phyloP scores from a whole-genome alignment of 345 rosid genomes.

The Abelmoschus esculentus region DNA sequence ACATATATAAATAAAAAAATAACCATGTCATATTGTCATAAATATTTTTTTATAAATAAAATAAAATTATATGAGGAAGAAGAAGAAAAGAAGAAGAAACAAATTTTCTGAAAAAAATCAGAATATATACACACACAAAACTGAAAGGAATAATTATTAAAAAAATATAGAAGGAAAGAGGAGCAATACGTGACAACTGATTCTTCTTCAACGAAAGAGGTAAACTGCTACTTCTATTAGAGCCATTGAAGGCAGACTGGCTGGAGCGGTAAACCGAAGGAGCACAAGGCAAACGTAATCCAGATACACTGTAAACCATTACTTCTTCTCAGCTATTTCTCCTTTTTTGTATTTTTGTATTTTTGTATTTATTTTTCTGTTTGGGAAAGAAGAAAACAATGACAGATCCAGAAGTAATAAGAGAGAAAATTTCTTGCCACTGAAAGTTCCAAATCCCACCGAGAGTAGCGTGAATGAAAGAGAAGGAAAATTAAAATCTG shows the following conservation, averaged over 20 bases:
- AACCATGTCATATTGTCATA: neutral
- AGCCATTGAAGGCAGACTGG: slow-evolving; percentile 40
- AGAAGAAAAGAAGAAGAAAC: neutral
- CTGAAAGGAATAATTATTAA: neutral
- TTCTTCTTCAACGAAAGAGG: slow-evolving; percentile 46
- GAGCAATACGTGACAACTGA: slow-evolving; percentile 40
- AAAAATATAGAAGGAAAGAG: neutral
- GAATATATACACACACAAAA: neutral
- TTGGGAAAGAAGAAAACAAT: neutral
- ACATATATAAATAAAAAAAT: neutral
- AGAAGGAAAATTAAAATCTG: neutral
- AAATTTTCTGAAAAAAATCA: neutral
- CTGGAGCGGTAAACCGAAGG: slow-evolving; percentile 32
- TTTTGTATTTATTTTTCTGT: neutral
- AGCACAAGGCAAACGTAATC: slow-evolving; percentile 40
- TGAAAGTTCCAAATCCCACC: slow-evolving; percentile 11
- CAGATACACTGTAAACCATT: slow-evolving; percentile 59
- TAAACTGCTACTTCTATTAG: slow-evolving; percentile 35
- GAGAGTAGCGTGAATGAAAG: slow-evolving; percentile 21
- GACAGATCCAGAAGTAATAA: slow-evolving; percentile 9
- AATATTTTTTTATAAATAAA: neutral
- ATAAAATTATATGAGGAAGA: neutral
- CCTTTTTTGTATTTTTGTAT: too few species aligned
- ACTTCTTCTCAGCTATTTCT: neutral
- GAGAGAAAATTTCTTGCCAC: neutral